Conservation (phyloP, 768 basidiomycete species). For the Sistotremastrum suecicum region DNA sequence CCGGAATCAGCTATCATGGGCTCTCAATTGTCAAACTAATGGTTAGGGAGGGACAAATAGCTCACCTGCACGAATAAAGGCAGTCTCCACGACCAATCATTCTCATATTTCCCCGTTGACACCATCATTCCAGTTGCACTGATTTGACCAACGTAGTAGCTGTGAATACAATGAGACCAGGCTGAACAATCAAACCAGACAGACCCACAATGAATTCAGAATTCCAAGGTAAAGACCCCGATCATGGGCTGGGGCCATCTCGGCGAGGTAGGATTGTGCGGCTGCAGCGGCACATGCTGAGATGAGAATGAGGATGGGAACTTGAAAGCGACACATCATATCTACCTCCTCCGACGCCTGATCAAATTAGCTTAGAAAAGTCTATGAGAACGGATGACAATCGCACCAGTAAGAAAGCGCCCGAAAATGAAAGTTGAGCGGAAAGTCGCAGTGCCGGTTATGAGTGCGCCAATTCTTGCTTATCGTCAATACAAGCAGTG, state of each 20-base stretch:
- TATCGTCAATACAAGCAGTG: neutral
- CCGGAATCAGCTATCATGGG: conserved; percentile 24
- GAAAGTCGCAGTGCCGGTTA: conserved; percentile 33
- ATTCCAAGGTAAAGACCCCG: conserved; percentile 38
- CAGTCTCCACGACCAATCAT: conserved; percentile 32
- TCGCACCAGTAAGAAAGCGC: conserved; percentile 34
- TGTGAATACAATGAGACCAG: conserved; percentile 6
- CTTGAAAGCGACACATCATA: too few species aligned
- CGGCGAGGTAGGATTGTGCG: conserved; percentile 37
- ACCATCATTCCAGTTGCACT: conserved; percentile 45
- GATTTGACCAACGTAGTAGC: conserved; percentile 41
- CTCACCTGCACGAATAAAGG: conserved; percentile 34
- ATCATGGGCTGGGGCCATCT: conserved; percentile 32
- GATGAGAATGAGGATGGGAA: conserved; percentile 20
- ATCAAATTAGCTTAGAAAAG: neutral
- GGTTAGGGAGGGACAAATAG: neutral
- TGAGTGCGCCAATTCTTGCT: conserved; percentile 23
- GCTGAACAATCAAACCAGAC: neutral
- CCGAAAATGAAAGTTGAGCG: conserved; percentile 30
- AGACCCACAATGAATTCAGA: conserved; percentile 33
- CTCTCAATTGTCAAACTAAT: neutral
- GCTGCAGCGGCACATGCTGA: conserved; percentile 30
- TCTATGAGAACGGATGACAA: neutral
- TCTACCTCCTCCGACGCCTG: too few species aligned
- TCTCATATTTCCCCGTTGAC: conserved; percentile 27